Conservation (phyloP, 148 eudicot species). For the Chenopodium quinoa region DNA sequence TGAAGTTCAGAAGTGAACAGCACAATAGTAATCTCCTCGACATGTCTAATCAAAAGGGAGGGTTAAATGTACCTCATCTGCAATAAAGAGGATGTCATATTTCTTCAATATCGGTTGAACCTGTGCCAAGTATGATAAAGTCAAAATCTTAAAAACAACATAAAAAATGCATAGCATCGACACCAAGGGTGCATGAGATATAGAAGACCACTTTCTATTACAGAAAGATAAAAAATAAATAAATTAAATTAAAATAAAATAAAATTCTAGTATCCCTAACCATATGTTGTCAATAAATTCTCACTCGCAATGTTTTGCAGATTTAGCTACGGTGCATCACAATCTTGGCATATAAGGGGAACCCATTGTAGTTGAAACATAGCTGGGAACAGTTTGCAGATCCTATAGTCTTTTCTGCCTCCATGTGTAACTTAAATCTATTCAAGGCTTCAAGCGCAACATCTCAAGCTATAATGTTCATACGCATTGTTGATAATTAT, state of each 20-base stretch:
- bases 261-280: not conserved
- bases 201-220: not conserved
- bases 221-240: not conserved
- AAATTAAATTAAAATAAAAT: not conserved
- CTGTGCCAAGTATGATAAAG: conserved; percentile 39
- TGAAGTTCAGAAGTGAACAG: not conserved
- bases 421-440: too few species aligned
- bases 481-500: too few species aligned
- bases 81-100: conserved; percentile 87
- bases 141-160: not conserved
- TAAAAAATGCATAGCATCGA: not conserved
- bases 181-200: not conserved
- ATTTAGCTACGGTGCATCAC: conserved; percentile 2
- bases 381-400: too few species aligned
- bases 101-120: conserved; percentile 89
- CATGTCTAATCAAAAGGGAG: not conserved
- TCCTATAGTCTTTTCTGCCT: too few species aligned
- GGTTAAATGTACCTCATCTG: conserved; percentile 73
- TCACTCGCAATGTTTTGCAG: not conserved
- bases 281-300: not conserved
- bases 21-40: not conserved
- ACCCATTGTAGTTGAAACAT: not conserved
- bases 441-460: too few species aligned
- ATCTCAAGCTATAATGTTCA: too few species aligned
- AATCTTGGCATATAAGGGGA: not conserved